Evolutionary conservation across 2,329 filamentous ascomycete species (phyloP).

Genomic region (Trichoderma sp.): DNA sequence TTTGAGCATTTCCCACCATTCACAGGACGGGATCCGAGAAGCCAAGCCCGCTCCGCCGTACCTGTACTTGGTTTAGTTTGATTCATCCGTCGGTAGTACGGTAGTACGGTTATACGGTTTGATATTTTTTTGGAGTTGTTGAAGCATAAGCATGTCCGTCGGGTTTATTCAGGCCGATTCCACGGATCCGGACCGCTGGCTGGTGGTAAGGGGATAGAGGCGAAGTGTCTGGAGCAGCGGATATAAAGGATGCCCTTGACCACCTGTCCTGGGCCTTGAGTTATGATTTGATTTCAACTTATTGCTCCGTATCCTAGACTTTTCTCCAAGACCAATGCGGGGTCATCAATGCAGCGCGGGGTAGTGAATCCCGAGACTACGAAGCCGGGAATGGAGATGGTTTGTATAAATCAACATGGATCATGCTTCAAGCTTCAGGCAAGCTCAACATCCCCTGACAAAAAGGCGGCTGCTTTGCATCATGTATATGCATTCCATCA

Average conservation of each 20-base stretch:
- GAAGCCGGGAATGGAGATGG: background rate
- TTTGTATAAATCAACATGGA: background rate
- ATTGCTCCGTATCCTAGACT: background rate
- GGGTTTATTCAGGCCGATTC: background rate
- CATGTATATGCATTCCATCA: background rate
- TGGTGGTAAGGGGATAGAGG: background rate
- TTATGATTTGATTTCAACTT: background rate
- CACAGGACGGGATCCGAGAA: background rate
- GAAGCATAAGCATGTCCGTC: background rate
- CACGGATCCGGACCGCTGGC: background rate
- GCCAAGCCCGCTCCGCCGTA: background rate
- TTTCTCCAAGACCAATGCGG: slow-evolving; percentile 1
- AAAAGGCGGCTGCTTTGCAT: background rate
- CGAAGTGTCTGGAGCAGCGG: background rate
- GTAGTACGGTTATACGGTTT: background rate
- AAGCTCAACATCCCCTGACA: background rate
- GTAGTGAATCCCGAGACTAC: background rate
- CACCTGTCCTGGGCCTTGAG: background rate
- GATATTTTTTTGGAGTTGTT: no score
- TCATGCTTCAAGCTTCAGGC: background rate
- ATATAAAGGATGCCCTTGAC: background rate
- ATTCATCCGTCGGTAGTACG: slow-evolving; percentile 18
- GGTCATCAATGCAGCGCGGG: slow-evolving; percentile 2
- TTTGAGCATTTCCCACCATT: slow-evolving; percentile 8
- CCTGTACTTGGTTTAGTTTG: background rate